phyloP scores from a whole-genome alignment of 805 yeast genomes.

The Saturnispora ahearnii region DNA sequence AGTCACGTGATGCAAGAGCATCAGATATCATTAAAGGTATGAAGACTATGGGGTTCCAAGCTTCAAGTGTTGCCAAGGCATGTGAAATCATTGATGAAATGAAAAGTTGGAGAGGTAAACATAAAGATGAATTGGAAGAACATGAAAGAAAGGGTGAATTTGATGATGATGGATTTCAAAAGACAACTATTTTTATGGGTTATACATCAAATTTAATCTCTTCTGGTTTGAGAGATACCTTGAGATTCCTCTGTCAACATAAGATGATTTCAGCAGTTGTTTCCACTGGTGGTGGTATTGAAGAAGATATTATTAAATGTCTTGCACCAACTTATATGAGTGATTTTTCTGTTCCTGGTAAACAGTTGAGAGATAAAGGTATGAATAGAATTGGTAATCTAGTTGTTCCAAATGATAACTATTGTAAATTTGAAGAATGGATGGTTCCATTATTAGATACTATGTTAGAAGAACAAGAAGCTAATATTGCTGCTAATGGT shows the following conservation, averaged over 20 bases:
- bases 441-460: slow-evolving; percentile 87
- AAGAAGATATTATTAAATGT: slow-evolving; percentile 94
- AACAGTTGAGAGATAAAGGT: slow-evolving; percentile 81
- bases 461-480: slow-evolving; percentile 84
- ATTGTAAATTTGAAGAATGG: slow-evolving; percentile 98
- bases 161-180: slow-evolving; percentile 70
- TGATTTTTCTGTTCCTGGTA: slow-evolving; percentile 77
- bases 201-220: slow-evolving; percentile 94
- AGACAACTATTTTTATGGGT: slow-evolving; percentile 89
- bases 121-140: slow-evolving; percentile 56
- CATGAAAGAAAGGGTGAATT: slow-evolving; percentile 66
- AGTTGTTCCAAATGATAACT: slow-evolving; percentile 95
- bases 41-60: slow-evolving; percentile 97
- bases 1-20: slow-evolving; percentile 71
- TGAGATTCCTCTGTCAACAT: slow-evolving; percentile 83
- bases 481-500: slow-evolving; percentile 45
- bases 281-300: slow-evolving; percentile 97
- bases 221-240: slow-evolving; percentile 86
- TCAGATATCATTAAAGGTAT: slow-evolving; percentile 69
- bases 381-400: slow-evolving; percentile 96
- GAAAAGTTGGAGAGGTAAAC: slow-evolving; percentile 90
- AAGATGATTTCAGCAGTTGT: slow-evolving; percentile 93
- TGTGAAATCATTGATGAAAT: slow-evolving; percentile 88
- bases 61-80: slow-evolving; percentile 73
- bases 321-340: slow-evolving; percentile 95